Percentiles rank a stretch among this genome's conserved stretches.
phyloP scores from a whole-genome alignment of 495 filamentous ascomycete genomes.

The Staphylotrichum tortipilum region DNA sequence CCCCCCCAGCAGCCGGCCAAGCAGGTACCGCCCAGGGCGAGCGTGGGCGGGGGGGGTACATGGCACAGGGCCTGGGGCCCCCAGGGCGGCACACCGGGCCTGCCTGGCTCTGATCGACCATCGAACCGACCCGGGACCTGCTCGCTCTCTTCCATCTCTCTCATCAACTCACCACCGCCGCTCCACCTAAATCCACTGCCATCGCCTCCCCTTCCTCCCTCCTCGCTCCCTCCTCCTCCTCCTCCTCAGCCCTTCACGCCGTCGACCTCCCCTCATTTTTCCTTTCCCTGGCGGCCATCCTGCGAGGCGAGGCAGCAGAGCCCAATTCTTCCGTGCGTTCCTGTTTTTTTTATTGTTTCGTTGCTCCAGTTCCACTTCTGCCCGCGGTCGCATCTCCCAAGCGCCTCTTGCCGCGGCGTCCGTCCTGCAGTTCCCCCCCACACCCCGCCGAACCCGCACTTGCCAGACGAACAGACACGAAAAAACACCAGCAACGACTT shows the following conservation, averaged over 20 bases:
- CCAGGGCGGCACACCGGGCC: slow-evolving; percentile 21
- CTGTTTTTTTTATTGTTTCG: neutral
- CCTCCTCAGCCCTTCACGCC: slow-evolving; percentile 27
- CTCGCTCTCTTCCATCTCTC: slow-evolving; percentile 21
- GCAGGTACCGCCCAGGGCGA: slow-evolving; percentile 12
- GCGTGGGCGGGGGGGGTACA: neutral
- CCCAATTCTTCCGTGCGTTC: neutral
- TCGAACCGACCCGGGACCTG: slow-evolving; percentile 1
- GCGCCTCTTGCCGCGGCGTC: too few species aligned
- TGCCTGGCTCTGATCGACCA: slow-evolving; percentile 3
- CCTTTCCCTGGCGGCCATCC: slow-evolving; percentile 24
- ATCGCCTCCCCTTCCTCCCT: slow-evolving; percentile 28
- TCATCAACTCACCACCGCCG: slow-evolving; percentile 29
- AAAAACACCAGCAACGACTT: too few species aligned
- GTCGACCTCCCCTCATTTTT: slow-evolving; percentile 32
- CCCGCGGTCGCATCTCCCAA: neutral
- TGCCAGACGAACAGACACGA: too few species aligned
- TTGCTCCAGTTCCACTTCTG: neutral
- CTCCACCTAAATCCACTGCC: slow-evolving; percentile 34
- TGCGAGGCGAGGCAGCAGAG: slow-evolving; percentile 33
- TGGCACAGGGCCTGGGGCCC: neutral
- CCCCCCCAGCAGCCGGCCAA: slow-evolving; percentile 7
- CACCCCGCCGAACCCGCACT: too few species aligned
- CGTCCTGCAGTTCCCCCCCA: too few species aligned
- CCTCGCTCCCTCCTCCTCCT: slow-evolving; percentile 22